Evolutionary conservation across 257 asterid species (phyloP).

Genomic region (Solanum arcanum): DNA sequence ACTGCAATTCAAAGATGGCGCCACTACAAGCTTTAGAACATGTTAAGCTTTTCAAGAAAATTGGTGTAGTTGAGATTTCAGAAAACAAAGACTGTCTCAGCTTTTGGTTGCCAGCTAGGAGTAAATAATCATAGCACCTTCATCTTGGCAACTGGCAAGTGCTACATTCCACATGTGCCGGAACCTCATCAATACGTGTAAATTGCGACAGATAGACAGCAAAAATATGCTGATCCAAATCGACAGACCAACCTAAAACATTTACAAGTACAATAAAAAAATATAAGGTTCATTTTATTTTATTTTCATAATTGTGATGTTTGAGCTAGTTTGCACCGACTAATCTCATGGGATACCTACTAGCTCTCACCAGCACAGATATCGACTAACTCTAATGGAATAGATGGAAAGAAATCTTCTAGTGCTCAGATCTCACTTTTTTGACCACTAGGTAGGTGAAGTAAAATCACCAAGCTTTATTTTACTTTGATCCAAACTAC

Average conservation of each 20-base stretch:
- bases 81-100: background rate
- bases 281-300: background rate
- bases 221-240: background rate
- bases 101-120: background rate
- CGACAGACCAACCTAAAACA: background rate
- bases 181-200: background rate
- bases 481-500: background rate
- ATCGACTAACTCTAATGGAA: background rate
- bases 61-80: background rate
- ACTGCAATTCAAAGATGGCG: background rate
- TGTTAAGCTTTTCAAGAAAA: background rate
- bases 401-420: background rate
- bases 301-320: background rate
- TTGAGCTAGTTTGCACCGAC: background rate
- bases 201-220: background rate
- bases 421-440: background rate
- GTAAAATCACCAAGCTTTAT: background rate
- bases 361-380: background rate
- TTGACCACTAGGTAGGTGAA: background rate
- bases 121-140: background rate
- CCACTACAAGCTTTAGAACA: background rate
- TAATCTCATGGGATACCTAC: background rate
- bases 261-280: background rate
- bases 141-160: background rate
- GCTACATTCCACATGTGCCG: background rate